phyloP scores from a whole-genome alignment of 2,329 filamentous ascomycete species.

The Alternaria ventricosa region DNA sequence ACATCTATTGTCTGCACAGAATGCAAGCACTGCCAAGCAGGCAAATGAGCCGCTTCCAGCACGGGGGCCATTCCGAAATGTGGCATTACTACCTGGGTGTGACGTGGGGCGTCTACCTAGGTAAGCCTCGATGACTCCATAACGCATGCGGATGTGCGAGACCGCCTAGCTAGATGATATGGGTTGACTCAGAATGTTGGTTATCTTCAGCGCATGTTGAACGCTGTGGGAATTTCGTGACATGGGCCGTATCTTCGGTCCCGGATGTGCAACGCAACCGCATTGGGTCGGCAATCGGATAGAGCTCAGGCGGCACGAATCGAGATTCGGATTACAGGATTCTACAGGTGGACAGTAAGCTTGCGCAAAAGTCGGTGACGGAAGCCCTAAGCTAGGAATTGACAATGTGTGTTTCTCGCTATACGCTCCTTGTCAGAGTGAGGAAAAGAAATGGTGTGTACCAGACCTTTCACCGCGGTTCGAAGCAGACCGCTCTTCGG shows the following conservation, averaged over 20 bases:
- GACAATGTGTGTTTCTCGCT: neutral
- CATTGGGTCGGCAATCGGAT: neutral
- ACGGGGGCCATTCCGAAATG: neutral
- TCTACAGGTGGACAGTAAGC: neutral
- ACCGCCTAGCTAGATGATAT: neutral
- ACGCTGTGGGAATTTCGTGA: neutral
- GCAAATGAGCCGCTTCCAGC: neutral
- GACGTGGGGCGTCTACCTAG: neutral
- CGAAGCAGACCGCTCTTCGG: neutral
- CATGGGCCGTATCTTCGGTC: neutral
- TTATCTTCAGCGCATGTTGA: neutral
- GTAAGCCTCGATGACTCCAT: neutral
- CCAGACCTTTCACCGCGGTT: neutral
- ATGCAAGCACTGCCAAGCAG: neutral
- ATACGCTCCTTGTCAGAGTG: neutral
- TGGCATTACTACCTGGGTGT: neutral
- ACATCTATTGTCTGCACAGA: neutral
- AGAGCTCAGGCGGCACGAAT: neutral
- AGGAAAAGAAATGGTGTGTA: neutral
- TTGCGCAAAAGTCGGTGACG: neutral
- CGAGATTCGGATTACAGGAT: neutral
- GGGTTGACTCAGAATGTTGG: neutral
- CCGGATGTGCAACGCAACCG: neutral
- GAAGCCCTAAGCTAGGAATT: neutral
- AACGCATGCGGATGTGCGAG: neutral